Conservation (phyloP, 805 yeast genomes). For the Cyberlindnera maclurae region DNA sequence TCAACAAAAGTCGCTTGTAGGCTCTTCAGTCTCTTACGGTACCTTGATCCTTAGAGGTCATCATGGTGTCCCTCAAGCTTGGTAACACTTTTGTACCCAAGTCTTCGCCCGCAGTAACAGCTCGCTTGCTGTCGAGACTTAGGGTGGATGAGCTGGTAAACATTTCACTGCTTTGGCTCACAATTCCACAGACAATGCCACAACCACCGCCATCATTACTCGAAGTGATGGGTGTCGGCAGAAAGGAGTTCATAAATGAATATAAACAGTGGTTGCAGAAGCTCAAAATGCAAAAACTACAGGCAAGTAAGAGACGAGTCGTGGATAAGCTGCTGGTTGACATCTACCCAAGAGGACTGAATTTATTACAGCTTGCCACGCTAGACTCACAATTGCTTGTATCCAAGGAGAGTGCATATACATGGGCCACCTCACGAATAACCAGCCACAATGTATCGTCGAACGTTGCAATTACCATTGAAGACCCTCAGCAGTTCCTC, state of each 20-base stretch:
- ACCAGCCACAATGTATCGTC: slow-evolving; percentile 26
- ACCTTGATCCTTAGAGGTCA: no score
- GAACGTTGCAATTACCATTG: slow-evolving; percentile 8
- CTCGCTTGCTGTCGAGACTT: slow-evolving; percentile 13
- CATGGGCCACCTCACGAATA: slow-evolving; percentile 27
- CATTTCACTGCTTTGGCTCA: slow-evolving; percentile 20
- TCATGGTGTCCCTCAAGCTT: slow-evolving; percentile 5
- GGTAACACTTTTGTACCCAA: slow-evolving; percentile 19
- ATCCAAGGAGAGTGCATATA: slow-evolving; percentile 40
- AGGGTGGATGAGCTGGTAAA: slow-evolving; percentile 17
- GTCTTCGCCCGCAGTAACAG: slow-evolving; percentile 8
- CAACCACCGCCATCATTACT: slow-evolving; percentile 7
- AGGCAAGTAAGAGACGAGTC: slow-evolving; percentile 12
- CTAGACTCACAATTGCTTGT: slow-evolving; percentile 60
- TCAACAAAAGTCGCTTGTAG: no score
- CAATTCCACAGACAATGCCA: slow-evolving; percentile 17
- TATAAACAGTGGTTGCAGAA: slow-evolving; percentile 7
- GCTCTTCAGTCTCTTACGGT: no score
- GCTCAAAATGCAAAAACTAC: slow-evolving; percentile 1
- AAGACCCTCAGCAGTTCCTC: slow-evolving; percentile 47
- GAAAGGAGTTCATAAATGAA: slow-evolving; percentile 7
- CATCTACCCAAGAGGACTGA: slow-evolving; percentile 50
- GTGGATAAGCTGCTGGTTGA: slow-evolving; percentile 21
- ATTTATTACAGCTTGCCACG: slow-evolving; percentile 61
- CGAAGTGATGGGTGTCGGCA: slow-evolving; percentile 4